Evolutionary conservation across 1,284 basidiomycete genomes (phyloP).

Genomic region (Ceratobasidium papillatum): DNA sequence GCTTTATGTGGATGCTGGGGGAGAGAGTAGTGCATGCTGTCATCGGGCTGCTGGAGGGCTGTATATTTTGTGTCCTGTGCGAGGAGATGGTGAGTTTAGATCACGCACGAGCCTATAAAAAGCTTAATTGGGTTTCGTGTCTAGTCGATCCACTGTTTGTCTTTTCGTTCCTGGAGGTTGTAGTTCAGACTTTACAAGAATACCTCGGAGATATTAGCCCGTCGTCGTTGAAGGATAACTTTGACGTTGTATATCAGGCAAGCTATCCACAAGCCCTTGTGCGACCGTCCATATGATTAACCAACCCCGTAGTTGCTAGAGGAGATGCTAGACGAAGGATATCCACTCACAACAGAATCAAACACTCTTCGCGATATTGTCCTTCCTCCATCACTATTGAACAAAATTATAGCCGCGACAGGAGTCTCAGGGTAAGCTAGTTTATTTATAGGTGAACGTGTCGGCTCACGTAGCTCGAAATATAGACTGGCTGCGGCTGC

Average conservation of each 20-base stretch:
- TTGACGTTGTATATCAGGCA: constrained; percentile 91
- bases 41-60: constrained; percentile 80
- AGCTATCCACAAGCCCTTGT: constrained; percentile 54
- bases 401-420: constrained; percentile 75
- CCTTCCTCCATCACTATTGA: constrained; percentile 83
- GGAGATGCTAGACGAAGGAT: constrained; percentile 93
- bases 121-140: constrained; percentile 6
- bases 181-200: constrained; percentile 83
- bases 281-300: neutral
- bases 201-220: constrained; percentile 83
- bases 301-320: constrained; percentile 76
- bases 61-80: constrained; percentile 81
- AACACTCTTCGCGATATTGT: constrained; percentile 94
- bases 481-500: constrained; percentile 52
- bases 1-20: constrained; percentile 61
- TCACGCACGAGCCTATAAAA: constrained; percentile 41
- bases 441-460: constrained; percentile 46
- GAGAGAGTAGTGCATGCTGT: constrained; percentile 73
- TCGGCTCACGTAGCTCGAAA: constrained; percentile 48
- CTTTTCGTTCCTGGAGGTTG: constrained; percentile 87
- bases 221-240: constrained; percentile 87
- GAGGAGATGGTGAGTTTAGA: constrained; percentile 71
- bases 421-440: constrained; percentile 60
- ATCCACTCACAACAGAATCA: constrained; percentile 92
- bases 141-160: constrained; percentile 89